phyloP scores from a whole-genome alignment of 345 rosid genomes.

The Hirschfeldia incana region DNA sequence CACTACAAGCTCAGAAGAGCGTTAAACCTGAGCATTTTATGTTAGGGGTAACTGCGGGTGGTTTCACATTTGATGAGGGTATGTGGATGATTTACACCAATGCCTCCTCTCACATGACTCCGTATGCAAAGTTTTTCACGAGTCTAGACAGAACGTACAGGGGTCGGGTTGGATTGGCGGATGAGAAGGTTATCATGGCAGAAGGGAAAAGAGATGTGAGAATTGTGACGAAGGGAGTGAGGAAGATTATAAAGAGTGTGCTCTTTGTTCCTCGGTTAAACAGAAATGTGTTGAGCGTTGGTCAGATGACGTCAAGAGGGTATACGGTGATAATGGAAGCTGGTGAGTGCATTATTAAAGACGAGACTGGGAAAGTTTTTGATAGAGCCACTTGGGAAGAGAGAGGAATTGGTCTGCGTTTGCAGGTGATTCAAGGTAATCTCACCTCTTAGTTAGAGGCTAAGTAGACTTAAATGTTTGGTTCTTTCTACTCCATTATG shows the following conservation, averaged over 20 bases:
- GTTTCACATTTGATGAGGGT: neutral
- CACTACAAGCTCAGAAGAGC: neutral
- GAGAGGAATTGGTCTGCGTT: conserved; percentile 22
- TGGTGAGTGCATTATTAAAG: conserved; percentile 6
- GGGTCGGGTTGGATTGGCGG: neutral
- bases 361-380: neutral
- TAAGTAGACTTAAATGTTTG: neutral
- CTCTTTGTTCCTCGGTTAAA: conserved; percentile 15
- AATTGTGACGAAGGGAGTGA: conserved; percentile 1
- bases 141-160: conserved; percentile 8
- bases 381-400: neutral
- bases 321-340: neutral
- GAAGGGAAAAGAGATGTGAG: conserved; percentile 25
- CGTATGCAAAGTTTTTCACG: conserved; percentile 12
- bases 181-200: neutral
- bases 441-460: neutral
- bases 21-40: neutral
- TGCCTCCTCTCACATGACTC: conserved; percentile 16
- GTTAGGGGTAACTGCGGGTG: neutral
- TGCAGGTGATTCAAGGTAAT: conserved; percentile 8
- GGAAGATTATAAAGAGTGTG: conserved; percentile 5
- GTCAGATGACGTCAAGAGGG: conserved; percentile 1
- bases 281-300: conserved; percentile 19
- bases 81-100: conserved; percentile 11
- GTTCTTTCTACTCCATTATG: no score